Base-by-base conservation (phyloP, 139 green algal genomes). In the Micractinium conductrix region DNA sequence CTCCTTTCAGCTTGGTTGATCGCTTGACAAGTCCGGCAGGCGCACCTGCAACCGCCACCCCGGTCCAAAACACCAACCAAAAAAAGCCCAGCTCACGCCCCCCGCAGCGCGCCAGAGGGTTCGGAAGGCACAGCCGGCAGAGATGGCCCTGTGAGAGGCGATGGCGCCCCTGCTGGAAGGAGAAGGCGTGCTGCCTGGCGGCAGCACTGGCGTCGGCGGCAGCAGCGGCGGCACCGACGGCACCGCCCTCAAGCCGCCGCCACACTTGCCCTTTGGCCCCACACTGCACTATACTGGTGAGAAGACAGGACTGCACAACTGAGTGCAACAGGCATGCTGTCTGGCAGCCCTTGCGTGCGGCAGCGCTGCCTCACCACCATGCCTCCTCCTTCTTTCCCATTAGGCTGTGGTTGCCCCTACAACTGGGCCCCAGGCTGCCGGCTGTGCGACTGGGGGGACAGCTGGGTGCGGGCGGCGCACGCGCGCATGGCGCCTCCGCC, bases 391-490 rank as follows among this genome's bases (percentile, higher is more conserved):
- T 9, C 8, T 62, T 19, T 62, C 19, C n/a, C 10, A 62, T 62
- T 16, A 5, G 2, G 2, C 22, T 53, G 38, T 16, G 76, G 55
- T 12, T 82, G 58, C 35, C 74, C 74, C 58, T 70, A 72, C 76
- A 72, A 50, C 44, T 79, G 53, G 53, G 76, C 76, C 7, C 37
- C 76, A 0, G 76, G 76, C 48, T 85, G 67, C 67, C 68, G 80
- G 40, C 63, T 75, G 43, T 85, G 80, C 48, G 80, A 85, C 67
- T 69, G 48, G 69, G 80, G 68, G 8, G 80, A 85, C 68, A 70
- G 45, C 48, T 85, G 50, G 48, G 17, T 88, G 37, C 72, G 76
- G 30, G 40, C 84, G 35, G 72, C 78, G 1, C 45, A 86, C 26
- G n/a, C 14, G 37, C 53, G 76, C 55, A 43, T 82, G 76, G 26